phyloP scores from a whole-genome alignment of 805 yeast genomes.

The Nakazawaea sp. region DNA sequence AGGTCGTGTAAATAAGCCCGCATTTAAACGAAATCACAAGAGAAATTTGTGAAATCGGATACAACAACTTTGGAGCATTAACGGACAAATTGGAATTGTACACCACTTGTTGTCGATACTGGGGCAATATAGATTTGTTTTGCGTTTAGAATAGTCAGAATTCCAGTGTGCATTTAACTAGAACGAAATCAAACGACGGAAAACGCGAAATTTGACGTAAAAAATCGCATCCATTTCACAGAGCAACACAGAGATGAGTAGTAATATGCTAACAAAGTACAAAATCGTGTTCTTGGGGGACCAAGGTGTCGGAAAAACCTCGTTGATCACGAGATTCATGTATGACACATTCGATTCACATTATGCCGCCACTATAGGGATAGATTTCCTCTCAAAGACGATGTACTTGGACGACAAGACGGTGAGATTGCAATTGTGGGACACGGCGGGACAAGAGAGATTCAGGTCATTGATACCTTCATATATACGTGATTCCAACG shows the following conservation, averaged over 20 bases:
- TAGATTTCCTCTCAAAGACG: slow-evolving; percentile 87
- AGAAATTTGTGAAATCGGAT: too few species aligned
- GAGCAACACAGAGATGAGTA: neutral
- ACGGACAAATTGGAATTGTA: too few species aligned
- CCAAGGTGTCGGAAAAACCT: slow-evolving; percentile 95
- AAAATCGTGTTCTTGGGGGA: slow-evolving; percentile 97
- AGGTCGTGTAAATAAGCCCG: too few species aligned
- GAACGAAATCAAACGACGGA: too few species aligned
- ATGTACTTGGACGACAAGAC: slow-evolving; percentile 96
- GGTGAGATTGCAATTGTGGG: slow-evolving; percentile 93
- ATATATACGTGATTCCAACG: slow-evolving; percentile 91
- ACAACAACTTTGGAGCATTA: too few species aligned
- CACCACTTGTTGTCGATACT: too few species aligned
- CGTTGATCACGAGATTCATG: slow-evolving; percentile 95
- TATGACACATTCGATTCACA: slow-evolving; percentile 95
- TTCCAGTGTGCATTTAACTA: too few species aligned
- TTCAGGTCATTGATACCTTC: slow-evolving; percentile 93
- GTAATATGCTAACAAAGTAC: slow-evolving; percentile 49
- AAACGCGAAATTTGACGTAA: too few species aligned
- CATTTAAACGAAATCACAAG: too few species aligned
- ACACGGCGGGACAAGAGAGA: slow-evolving; percentile 96
- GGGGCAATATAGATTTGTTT: too few species aligned
- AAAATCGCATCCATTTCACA: neutral
- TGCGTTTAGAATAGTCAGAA: too few species aligned
- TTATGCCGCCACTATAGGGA: slow-evolving; percentile 95